Base-by-base conservation (phyloP, 75 land plant species). In the Pseudotsuga menziesii region DNA sequence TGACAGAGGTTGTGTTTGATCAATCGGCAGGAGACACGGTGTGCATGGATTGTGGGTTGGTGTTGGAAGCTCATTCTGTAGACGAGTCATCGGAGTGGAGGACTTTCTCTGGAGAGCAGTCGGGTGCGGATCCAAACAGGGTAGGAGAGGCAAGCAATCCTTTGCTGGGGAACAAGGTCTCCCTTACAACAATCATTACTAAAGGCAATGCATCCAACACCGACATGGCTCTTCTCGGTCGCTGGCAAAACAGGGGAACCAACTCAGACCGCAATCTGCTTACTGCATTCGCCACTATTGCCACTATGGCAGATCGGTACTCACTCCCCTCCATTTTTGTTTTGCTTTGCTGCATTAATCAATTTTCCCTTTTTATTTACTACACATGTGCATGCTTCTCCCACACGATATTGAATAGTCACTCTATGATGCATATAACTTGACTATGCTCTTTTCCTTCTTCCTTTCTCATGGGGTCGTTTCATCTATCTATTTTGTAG, bases 141-240 rank as follows among this genome's bases (percentile, higher is more conserved):
- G 83, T 83, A 16, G 83, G 85, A 35, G 85, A 77, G n/a, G 80
- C 85, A 15, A 75, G 84, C 11, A 82, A 83, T 58, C 85, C 85
- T 9, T 79, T 80, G 1, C 71, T 83, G 67, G 80, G 82, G 4
- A 77, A 79, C 32, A 4, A 48, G 48, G 83, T 77, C 6, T 82
- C 78, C 16, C 82, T 83, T 13, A 61, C 72, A 4, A 83, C 85
- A 36, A 71, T 78, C 78, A 80, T 83, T 11, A 26, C 78, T 58
- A 79, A 56, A 72, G 72, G 80, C 9, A 39, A 56, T 15, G 58
- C 85, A 25, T 77, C 81, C 29, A 77, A 77, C 35, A 76, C 81
- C 56, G 81, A 75, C 63, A 52, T 67, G 56, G 61, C 82, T 23
- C 67, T 78, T 22, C 73, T 83, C 61, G 82, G 83, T n/a, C 81